phyloP scores from a whole-genome alignment of 1,139 yeast genomes.

The Suhomyces bribrorum region DNA sequence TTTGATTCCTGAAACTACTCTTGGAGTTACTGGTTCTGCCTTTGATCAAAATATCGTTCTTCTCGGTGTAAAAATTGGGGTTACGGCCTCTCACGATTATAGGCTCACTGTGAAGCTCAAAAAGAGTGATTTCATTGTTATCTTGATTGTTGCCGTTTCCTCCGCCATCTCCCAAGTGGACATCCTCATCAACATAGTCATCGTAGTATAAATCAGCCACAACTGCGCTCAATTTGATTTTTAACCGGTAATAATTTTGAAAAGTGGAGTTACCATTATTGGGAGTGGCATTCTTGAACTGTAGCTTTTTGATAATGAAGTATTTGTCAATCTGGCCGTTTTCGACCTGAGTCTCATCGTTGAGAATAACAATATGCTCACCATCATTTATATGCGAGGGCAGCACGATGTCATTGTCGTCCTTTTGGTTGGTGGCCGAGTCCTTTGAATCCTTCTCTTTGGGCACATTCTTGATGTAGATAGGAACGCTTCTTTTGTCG shows the following conservation, averaged over 20 bases:
- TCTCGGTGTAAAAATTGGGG: constrained; percentile 61
- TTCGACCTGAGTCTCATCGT: constrained; percentile 25
- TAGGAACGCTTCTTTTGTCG: constrained; percentile 33
- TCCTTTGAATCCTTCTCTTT: constrained; percentile 27
- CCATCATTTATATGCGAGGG: constrained; percentile 24
- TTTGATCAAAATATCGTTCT: constrained; percentile 49
- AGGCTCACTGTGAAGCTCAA: constrained; percentile 46
- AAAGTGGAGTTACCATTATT: constrained; percentile 59
- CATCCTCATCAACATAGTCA: constrained; percentile 40
- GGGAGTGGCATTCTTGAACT: constrained; percentile 64
- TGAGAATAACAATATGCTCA: constrained; percentile 35
- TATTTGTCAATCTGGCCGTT: constrained; percentile 34
- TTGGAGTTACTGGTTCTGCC: constrained; percentile 18
- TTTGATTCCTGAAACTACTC: constrained; percentile 16
- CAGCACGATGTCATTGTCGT: constrained; percentile 22
- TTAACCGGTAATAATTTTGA: constrained; percentile 58
- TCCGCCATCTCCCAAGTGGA: constrained; percentile 9
- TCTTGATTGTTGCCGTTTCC: constrained; percentile 18
- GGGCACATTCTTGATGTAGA: constrained; percentile 30
- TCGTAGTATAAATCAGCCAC: constrained; percentile 48
- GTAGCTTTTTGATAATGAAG: constrained; percentile 46
- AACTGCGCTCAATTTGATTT: constrained; percentile 45
- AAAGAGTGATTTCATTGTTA: constrained; percentile 36
- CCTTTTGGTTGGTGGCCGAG: constrained; percentile 7
- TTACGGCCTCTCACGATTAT: constrained; percentile 67